Evolutionary conservation across 2,329 filamentous ascomycete species (phyloP).

Genomic region (Microsporum canis): DNA sequence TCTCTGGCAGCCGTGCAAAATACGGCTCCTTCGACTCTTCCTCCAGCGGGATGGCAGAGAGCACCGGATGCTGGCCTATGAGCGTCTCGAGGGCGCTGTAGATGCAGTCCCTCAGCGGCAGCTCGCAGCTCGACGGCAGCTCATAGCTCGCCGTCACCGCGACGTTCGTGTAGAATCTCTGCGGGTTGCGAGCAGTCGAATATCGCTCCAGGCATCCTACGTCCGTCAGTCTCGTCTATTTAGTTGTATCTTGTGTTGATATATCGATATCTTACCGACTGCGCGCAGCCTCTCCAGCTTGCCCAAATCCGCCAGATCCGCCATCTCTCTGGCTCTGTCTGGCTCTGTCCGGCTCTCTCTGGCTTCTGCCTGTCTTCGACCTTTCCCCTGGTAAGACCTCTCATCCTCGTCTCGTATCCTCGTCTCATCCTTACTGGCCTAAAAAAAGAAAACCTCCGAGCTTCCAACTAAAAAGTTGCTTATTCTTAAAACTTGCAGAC

Average conservation of each 20-base stretch:
- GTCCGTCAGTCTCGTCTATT: neutral
- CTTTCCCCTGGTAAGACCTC: too few relatives aligned
- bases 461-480: neutral
- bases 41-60: slow-evolving; percentile 34
- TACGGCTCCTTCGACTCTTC: slow-evolving; percentile 33
- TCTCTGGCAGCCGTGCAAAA: slow-evolving; percentile 35
- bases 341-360: neutral
- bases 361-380: neutral
- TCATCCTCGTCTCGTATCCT: neutral
- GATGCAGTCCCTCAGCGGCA: slow-evolving; percentile 24
- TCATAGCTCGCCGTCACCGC: slow-evolving; percentile 31
- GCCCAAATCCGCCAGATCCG: neutral
- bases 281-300: slow-evolving; percentile 21
- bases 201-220: slow-evolving; percentile 30
- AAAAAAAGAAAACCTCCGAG: neutral
- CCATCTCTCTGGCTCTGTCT: neutral
- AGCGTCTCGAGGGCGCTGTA: slow-evolving; percentile 29
- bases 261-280: slow-evolving; percentile 19
- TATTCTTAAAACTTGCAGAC: neutral
- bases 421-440: neutral
- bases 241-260: neutral
- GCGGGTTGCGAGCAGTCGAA: slow-evolving; percentile 34
- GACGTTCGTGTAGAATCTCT: slow-evolving; percentile 37
- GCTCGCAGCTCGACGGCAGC: slow-evolving; percentile 18
- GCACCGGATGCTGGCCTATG: slow-evolving; percentile 32